A percentile compares a stretch with the other conserved stretches of the same genome.
phyloP scores from a whole-genome alignment of 1,139 yeast species.

The Candida tetrigidarum region DNA sequence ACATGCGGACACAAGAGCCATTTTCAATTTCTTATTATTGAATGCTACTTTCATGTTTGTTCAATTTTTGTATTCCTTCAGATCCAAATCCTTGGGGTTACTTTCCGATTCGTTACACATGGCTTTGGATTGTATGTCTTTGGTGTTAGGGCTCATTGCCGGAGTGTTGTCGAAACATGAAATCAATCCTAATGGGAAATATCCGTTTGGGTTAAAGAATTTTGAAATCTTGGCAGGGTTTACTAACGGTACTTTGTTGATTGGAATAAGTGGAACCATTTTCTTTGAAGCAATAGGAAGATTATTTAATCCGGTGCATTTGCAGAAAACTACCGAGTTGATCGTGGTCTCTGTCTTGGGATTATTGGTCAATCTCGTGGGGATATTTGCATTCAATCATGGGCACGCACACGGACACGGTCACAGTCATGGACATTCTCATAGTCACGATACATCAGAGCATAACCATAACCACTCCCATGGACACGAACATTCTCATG shows the following conservation, averaged over 20 bases:
- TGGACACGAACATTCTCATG: constrained; percentile 29
- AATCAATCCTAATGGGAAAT: constrained; percentile 61
- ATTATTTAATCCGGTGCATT: constrained; percentile 71
- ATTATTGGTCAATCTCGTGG: constrained; percentile 84
- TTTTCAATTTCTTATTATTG: constrained; percentile 81
- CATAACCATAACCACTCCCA: constrained; percentile 18
- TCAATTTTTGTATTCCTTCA: constrained; percentile 86
- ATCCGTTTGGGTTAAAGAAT: constrained; percentile 85
- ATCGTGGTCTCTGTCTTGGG: constrained; percentile 86
- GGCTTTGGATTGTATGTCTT: constrained; percentile 93
- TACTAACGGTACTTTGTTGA: constrained; percentile 84
- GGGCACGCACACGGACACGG: constrained; percentile 52
- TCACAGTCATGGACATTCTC: constrained; percentile 40
- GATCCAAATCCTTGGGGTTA: constrained; percentile 90
- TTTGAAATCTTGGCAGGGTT: constrained; percentile 95
- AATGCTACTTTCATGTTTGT: constrained; percentile 94
- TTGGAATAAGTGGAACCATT: constrained; percentile 90
- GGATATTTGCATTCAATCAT: constrained; percentile 93
- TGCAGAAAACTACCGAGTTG: constrained; percentile 85
- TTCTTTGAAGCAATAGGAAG: constrained; percentile 87
- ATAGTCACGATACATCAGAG: constrained; percentile 29
- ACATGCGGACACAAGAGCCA: constrained; percentile 83
- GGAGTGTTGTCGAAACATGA: constrained; percentile 58
- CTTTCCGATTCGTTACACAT: constrained; percentile 93
- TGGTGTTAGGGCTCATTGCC: constrained; percentile 88